A percentile compares a stretch with the other conserved stretches of the same genome.
Conservation (phyloP, 441 rosid genomes). For the Erodium texanum region DNA sequence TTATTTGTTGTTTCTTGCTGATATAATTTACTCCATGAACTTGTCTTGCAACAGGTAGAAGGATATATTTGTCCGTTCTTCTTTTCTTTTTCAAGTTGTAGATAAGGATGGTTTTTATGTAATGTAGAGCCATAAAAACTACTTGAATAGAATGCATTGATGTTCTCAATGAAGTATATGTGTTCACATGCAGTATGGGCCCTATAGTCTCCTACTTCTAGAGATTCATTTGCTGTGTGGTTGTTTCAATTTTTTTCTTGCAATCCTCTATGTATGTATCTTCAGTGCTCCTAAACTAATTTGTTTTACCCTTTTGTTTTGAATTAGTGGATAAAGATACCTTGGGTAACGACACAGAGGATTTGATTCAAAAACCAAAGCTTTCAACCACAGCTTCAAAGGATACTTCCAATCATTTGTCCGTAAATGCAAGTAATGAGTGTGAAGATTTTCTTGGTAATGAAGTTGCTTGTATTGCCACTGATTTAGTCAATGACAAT, state of each 20-base stretch:
- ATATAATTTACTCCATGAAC: background rate
- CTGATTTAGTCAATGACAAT: conserved; percentile 21
- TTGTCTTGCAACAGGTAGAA: background rate
- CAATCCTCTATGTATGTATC: background rate
- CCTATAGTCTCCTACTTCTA: background rate
- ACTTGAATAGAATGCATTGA: background rate
- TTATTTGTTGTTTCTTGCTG: background rate
- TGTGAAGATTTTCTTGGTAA: conserved; percentile 36
- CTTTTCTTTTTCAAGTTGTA: background rate
- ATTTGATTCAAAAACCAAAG: conserved; percentile 24
- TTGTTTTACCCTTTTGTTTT: background rate
- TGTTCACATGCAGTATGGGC: background rate
- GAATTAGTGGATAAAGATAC: conserved; percentile 20
- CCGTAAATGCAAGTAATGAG: conserved; percentile 22
- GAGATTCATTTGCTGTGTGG: background rate
- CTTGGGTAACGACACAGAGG: conserved; percentile 22
- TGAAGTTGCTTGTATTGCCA: conserved; percentile 21
- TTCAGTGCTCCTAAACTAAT: background rate
- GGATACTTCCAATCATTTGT: conserved; percentile 27
- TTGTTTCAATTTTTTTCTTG: background rate
- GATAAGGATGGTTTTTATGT: background rate
- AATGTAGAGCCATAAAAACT: background rate
- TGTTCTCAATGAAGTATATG: background rate
- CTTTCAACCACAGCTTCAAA: conserved; percentile 24
- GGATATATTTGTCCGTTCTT: background rate